Percentiles rank a stretch among this genome's conserved stretches.
These are phyloP conservation scores for Backusella tuberculispora DNA, from an alignment of 192 early-diverging fungal species.

Conservation along the genomic window DNA sequence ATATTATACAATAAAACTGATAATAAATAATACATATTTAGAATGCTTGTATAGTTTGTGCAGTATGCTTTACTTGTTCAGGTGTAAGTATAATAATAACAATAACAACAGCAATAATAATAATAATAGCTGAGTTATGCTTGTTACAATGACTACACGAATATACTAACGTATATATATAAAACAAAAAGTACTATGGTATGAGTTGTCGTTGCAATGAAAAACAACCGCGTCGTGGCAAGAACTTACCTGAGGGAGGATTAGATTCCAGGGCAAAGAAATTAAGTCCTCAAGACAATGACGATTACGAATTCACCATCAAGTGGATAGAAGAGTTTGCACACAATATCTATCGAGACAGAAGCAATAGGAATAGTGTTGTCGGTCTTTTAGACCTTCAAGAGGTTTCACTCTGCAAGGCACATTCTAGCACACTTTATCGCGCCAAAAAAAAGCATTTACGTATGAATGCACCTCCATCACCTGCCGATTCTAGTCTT, in stretches of 20 bases:
- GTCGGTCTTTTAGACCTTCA: constrained; percentile 22
- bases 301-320: constrained; percentile 45
- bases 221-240: constrained; percentile 45
- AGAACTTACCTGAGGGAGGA: constrained; percentile 40
- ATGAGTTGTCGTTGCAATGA: constrained; percentile 39
- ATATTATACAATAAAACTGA: not conserved
- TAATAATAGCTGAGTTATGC: not conserved
- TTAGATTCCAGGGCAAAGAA: constrained; percentile 46
- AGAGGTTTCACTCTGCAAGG: constrained; percentile 47
- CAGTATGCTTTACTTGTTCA: constrained; percentile 43
- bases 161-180: not conserved
- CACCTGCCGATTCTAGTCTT: constrained; percentile 22
- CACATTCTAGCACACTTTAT: constrained; percentile 45
- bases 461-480: constrained; percentile 21
- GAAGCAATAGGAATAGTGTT: constrained; percentile 19
- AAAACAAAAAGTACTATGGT: constrained; percentile 34
- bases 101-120: not conserved
- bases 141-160: not conserved
- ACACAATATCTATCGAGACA: constrained; percentile 34
- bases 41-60: constrained; percentile 46
- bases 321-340: constrained; percentile 41
- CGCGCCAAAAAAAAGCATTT: constrained; percentile 40
- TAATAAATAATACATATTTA: not conserved
- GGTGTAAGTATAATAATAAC: constrained; percentile 16
- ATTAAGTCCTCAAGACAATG: constrained; percentile 30